Evolutionary conservation across 495 filamentous ascomycete genomes (phyloP).

Genomic region (Neurospora tetraspora): DNA sequence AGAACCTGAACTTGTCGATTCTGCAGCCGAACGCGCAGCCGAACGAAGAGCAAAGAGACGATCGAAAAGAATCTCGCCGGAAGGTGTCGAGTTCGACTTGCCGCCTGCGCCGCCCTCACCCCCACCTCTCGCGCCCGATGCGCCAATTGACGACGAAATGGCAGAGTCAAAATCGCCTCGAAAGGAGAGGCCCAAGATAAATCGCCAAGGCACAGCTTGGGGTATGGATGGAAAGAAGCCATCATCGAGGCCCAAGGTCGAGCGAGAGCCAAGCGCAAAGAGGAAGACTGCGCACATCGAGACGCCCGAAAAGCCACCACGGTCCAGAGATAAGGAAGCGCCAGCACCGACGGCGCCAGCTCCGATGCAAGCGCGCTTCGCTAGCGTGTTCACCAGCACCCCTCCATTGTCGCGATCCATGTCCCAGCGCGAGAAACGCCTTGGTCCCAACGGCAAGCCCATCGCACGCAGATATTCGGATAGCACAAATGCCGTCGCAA

Average conservation of each 20-base stretch:
- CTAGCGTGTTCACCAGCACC: slow-evolving; percentile 41
- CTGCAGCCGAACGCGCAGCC: slow-evolving; percentile 30
- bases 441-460: slow-evolving; percentile 23
- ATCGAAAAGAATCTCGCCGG: slow-evolving; percentile 17
- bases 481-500: slow-evolving; percentile 33
- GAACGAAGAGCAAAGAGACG: slow-evolving; percentile 29
- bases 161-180: slow-evolving; percentile 29
- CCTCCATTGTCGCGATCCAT: slow-evolving; percentile 42
- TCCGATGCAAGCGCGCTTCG: slow-evolving; percentile 23
- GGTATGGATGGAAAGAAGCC: slow-evolving; percentile 30
- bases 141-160: slow-evolving; percentile 16
- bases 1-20: background rate
- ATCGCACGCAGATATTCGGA: slow-evolving; percentile 41
- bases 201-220: slow-evolving; percentile 34
- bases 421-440: slow-evolving; percentile 40
- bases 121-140: slow-evolving; percentile 36
- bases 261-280: slow-evolving; percentile 24
- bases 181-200: slow-evolving; percentile 38
- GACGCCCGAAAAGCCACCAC: slow-evolving; percentile 24
- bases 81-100: slow-evolving; percentile 21
- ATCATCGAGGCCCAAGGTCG: slow-evolving; percentile 26
- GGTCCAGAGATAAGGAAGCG: slow-evolving; percentile 34
- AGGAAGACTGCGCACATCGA: slow-evolving; percentile 23
- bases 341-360: slow-evolving; percentile 25
- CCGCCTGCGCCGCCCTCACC: slow-evolving; percentile 24